These are phyloP conservation scores for Hygrocybe coccinea DNA, from an alignment of 768 basidiomycete species.

Conservation along the genomic window DNA sequence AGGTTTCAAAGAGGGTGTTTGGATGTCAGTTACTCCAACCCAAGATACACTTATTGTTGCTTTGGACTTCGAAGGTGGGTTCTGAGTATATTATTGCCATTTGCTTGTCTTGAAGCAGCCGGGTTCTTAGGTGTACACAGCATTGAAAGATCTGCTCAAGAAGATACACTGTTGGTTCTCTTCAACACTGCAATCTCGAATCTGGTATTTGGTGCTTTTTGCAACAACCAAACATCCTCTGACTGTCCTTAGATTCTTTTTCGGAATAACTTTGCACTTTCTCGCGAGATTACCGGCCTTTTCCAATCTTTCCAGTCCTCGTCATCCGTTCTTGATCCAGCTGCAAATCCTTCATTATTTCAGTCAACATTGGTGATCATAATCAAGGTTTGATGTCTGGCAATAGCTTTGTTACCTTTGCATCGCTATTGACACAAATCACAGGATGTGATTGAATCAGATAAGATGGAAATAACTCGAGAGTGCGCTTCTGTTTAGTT, in stretches of 20 bases:
- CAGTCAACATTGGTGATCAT: slow-evolving; percentile 56
- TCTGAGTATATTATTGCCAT: too few relatives aligned
- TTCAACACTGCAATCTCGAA: too few relatives aligned
- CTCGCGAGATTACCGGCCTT: slow-evolving; percentile 57
- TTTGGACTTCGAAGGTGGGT: slow-evolving; percentile 66
- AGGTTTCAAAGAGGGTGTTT: slow-evolving; percentile 47
- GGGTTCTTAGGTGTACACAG: too few relatives aligned
- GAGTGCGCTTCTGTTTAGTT: slow-evolving; percentile 39
- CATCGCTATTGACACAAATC: too few relatives aligned
- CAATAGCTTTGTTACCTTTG: background rate
- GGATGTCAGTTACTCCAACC: slow-evolving; percentile 64
- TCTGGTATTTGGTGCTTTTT: too few relatives aligned
- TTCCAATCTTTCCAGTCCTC: slow-evolving; percentile 61
- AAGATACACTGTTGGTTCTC: too few relatives aligned
- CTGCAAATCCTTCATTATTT: slow-evolving; percentile 53
- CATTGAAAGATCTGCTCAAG: too few relatives aligned
- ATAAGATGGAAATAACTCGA: slow-evolving; percentile 51
- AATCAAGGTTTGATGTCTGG: slow-evolving; percentile 43
- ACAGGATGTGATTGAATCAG: slow-evolving; percentile 61
- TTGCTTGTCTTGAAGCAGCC: too few relatives aligned
- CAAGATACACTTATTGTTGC: slow-evolving; percentile 50
- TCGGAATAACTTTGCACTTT: slow-evolving; percentile 61
- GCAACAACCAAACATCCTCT: too few relatives aligned
- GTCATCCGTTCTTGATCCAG: slow-evolving; percentile 52
- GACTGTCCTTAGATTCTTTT: too few relatives aligned